Conservation (phyloP, 148 eudicot genomes). For the Diospyros kaki region DNA sequence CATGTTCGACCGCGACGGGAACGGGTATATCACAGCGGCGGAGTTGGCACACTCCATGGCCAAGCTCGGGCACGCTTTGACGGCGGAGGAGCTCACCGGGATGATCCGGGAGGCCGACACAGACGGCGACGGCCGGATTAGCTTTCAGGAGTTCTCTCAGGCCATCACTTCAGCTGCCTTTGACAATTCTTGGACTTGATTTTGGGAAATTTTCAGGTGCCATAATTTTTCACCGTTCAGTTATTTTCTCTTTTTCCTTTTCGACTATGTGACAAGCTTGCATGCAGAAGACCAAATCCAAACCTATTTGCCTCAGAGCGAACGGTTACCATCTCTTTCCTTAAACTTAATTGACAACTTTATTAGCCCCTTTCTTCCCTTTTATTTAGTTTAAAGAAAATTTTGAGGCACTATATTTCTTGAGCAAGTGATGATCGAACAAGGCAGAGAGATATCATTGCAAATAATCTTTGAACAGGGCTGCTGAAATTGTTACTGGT, state of each 20-base stretch:
- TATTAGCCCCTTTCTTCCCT: no score
- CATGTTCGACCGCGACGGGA: constrained; percentile 68
- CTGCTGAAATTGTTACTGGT: constrained; percentile 21
- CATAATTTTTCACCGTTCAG: not conserved
- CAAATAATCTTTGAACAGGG: no score
- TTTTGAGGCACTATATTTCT: no score
- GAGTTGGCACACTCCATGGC: constrained; percentile 81
- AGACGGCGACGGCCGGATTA: constrained; percentile 68
- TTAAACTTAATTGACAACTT: no score
- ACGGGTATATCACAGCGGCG: constrained; percentile 62
- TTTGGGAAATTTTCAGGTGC: constrained; percentile 3
- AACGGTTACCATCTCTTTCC: no score
- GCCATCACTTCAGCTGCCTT: constrained; percentile 63
- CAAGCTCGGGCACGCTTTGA: constrained; percentile 61
- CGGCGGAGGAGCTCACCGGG: constrained; percentile 65
- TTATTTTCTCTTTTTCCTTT: no score
- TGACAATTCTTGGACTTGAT: constrained; percentile 55
- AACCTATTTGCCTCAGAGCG: no score
- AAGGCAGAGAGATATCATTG: no score
- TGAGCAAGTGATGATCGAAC: no score
- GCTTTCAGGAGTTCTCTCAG: constrained; percentile 60
- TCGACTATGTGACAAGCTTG: no score
- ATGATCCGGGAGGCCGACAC: constrained; percentile 71
- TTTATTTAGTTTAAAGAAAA: no score
- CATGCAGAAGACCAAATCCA: no score